phyloP scores from a whole-genome alignment of 768 basidiomycete species.

The Chlorophyllum brunneum region DNA sequence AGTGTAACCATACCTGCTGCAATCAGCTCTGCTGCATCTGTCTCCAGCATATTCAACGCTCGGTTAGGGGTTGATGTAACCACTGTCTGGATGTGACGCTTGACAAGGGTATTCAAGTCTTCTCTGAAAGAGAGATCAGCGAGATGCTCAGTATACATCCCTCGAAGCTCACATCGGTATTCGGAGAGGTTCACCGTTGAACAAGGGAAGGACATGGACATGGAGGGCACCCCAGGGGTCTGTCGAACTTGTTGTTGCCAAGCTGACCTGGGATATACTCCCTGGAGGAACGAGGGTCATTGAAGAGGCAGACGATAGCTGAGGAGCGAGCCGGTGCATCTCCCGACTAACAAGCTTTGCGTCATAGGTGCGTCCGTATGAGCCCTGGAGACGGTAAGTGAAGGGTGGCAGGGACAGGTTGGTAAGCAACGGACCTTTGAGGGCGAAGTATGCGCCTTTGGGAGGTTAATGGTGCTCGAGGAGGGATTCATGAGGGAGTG shows the following conservation, averaged over 20 bases:
- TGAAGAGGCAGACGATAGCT: constrained; percentile 45
- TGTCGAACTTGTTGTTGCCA: constrained; percentile 40
- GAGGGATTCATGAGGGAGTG: constrained; percentile 30
- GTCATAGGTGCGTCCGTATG: constrained; percentile 73
- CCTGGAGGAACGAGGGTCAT: constrained; percentile 39
- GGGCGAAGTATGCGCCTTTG: constrained; percentile 46
- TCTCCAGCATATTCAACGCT: constrained; percentile 68
- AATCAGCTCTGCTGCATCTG: constrained; percentile 80
- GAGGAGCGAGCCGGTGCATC: constrained; percentile 73
- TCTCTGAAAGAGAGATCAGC: constrained; percentile 46
- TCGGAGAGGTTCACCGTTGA: constrained; percentile 85
- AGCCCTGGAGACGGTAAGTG: constrained; percentile 29
- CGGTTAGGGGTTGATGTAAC: constrained; percentile 72
- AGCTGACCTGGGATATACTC: constrained; percentile 30
- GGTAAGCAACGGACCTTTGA: constrained; percentile 33
- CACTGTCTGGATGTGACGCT: constrained; percentile 70
- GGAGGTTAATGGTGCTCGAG: constrained; percentile 25
- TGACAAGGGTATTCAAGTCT: constrained; percentile 81
- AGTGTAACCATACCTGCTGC: constrained; percentile 89
- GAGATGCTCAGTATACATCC: not conserved
- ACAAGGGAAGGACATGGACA: constrained; percentile 84
- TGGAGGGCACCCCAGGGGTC: constrained; percentile 86
- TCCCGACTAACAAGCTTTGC: constrained; percentile 77
- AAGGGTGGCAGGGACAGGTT: constrained; percentile 3
- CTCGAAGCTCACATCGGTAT: constrained; percentile 65